Base-by-base conservation (phyloP, 1,139 yeast species). In the Hyphopichia burtonii region DNA sequence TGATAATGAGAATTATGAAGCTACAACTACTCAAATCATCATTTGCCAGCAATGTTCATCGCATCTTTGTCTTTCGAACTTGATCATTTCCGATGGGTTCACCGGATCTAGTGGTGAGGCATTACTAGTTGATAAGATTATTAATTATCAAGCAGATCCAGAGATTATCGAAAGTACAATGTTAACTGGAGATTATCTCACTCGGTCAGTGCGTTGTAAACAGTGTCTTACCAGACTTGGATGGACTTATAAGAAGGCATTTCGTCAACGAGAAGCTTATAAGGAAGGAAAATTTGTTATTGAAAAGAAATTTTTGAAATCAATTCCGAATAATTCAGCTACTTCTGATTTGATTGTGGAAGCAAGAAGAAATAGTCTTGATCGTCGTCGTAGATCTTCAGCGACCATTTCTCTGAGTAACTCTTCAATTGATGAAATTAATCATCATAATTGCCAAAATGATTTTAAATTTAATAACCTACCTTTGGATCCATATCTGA, bases 211-310 rank as follows among this genome's bases (percentile, higher is more conserved):
- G 30, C 62, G 62, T 40, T 88, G 96, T 61, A 77, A 75, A 46
- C 87, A 82, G 53, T 88, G 96, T 59, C 61, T 66, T 40, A 57
- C 63, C 4, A 70, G 71, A 37, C 64, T 88, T 30, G 96, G 96
- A 9, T 88, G 96, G 96, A 78, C 74, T 50, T 89, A 89, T 59
- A 71, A 83, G 46, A 77, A 74, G 53, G 77, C 93, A 11, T 79
- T 69, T 47, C 67, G 70, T 36, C 63, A 65, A 40, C 57, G 68
- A 22, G 89, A 88, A 61, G 67, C 71, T 46, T 88, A 88, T 60
- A 88, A 89, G 59, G 93, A 83, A 57, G 89, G 90, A 39, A 83
- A 83, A 58, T 87, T 68, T 59, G 91, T 87, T 37, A 80, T 88
- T 56, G 96, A 87, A 63, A 66, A 63, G 41, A 33, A 34, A 34